Base-by-base conservation (phyloP, 768 basidiomycete genomes). In the Phanerochaete sordida region DNA sequence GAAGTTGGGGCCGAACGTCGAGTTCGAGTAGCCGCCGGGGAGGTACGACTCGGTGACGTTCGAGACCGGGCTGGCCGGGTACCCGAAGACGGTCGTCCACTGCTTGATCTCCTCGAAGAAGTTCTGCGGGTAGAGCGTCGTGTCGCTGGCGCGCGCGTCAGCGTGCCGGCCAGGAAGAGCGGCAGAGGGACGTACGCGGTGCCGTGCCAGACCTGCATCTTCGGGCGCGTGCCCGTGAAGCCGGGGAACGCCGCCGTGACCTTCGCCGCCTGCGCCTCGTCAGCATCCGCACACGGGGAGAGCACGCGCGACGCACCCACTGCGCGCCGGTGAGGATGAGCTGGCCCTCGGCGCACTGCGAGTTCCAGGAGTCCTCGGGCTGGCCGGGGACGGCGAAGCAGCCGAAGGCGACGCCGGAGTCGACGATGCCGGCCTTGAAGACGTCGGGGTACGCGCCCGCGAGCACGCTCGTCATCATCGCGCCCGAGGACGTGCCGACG, bases 381-480 rank as follows among this genome's bases (percentile, higher is more conserved):
- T 62, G 53, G 12, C 53, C 55, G 12, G 81, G 63, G 2, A 78
- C 80, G 27, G 75, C 77, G 69, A 83, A 84, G 72, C 83, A 84
- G 21, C 8, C 82, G 59, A 77, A 82, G 15, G 83, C 76, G 33
- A 84, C 83, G 50, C 83, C 82, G 39, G 82, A 79, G 68, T 77
- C 80, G 21, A 75, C 77, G 30, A 78, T 62, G 23, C 78, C 81
- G 16, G 80, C 84, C 37, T 62, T 59, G 73, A 83, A 81, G 45
- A 85, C 67, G 58, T 84, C 79, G 9, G 83, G 83, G 71, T 84
- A 83, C 19, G 80, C 77, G 33, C 81, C 83, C 52, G 73, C 71
- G 43, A 84, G 72, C 24, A 84, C 82, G 65, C 79, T 81, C 57
- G 83, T 84, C 83, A 84, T 84, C 84, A 84, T 85, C 58, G 76